phyloP scores from a whole-genome alignment of 345 rosid species.

The Syzygium aromaticum region DNA sequence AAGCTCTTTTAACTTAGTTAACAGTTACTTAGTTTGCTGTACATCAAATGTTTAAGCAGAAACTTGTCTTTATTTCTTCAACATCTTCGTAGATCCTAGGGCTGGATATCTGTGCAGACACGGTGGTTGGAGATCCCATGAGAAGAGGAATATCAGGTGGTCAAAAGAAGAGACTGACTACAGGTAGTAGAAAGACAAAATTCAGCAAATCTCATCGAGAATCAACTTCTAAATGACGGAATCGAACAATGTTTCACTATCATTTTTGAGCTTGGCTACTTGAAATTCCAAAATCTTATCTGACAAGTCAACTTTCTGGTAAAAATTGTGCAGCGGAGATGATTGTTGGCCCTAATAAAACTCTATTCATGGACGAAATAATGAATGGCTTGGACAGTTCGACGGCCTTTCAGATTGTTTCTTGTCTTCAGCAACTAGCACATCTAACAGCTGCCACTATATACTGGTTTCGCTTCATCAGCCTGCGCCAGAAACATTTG shows the following conservation, averaged over 20 bases:
- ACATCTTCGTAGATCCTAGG: conserved; percentile 24
- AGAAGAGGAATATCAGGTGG: conserved; percentile 46
- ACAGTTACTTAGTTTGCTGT: background rate
- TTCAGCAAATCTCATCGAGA: background rate
- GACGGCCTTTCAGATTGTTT: conserved; percentile 48
- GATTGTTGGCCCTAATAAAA: conserved; percentile 56
- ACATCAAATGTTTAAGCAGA: background rate
- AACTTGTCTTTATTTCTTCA: background rate
- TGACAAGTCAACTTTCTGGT: background rate
- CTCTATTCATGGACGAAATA: conserved; percentile 68
- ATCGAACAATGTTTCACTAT: background rate
- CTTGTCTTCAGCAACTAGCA: conserved; percentile 50
- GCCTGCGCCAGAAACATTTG: conserved; percentile 56
- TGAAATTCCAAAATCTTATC: background rate
- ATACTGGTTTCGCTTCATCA: conserved; percentile 54
- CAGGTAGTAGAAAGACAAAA: conserved; percentile 17
- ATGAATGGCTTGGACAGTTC: conserved; percentile 66
- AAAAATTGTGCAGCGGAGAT: conserved; percentile 42
- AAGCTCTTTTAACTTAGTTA: background rate
- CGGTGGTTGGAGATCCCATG: conserved; percentile 35
- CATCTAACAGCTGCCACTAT: conserved; percentile 44
- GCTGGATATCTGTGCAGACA: conserved; percentile 40
- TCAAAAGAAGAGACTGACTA: conserved; percentile 38
- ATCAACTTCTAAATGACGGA: background rate
- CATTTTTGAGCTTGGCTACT: background rate